These are phyloP conservation scores for Nemophila menziesii DNA, from an alignment of 257 asterid species.

Conservation along the genomic window DNA sequence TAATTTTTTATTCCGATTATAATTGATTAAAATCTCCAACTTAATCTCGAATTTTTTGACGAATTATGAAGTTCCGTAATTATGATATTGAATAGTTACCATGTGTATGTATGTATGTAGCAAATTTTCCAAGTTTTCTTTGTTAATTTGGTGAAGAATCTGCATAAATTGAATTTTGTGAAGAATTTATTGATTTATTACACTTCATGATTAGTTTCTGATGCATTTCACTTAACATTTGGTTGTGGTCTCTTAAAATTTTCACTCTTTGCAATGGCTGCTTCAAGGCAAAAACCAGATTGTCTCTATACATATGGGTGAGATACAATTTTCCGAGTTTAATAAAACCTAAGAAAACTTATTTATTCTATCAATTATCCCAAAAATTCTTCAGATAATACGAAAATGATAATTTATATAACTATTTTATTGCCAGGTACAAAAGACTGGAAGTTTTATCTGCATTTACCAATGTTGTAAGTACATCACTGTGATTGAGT, in stretches of 20 bases:
- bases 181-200: slow-evolving; percentile 3
- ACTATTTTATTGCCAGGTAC: too few relatives aligned
- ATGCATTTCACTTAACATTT: slow-evolving; percentile 89
- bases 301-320: slow-evolving; percentile 51
- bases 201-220: slow-evolving; percentile 71
- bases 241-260: slow-evolving; percentile 83
- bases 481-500: too few relatives aligned
- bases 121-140: too few relatives aligned
- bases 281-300: slow-evolving; percentile 61
- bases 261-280: slow-evolving; percentile 80
- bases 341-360: neutral
- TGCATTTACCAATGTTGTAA: slow-evolving; percentile 93
- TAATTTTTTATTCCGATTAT: neutral
- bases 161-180: too few relatives aligned
- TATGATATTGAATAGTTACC: too few relatives aligned
- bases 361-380: neutral
- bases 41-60: neutral
- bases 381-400: neutral
- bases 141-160: too few relatives aligned
- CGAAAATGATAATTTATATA: too few relatives aligned
- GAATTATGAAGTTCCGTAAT: too few relatives aligned
- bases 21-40: neutral
- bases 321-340: slow-evolving; percentile 8
- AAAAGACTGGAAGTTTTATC: too few relatives aligned
- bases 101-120: too few relatives aligned